Evolutionary conservation across 768 basidiomycete genomes (phyloP).

Genomic region (Mycena kentingensis): DNA sequence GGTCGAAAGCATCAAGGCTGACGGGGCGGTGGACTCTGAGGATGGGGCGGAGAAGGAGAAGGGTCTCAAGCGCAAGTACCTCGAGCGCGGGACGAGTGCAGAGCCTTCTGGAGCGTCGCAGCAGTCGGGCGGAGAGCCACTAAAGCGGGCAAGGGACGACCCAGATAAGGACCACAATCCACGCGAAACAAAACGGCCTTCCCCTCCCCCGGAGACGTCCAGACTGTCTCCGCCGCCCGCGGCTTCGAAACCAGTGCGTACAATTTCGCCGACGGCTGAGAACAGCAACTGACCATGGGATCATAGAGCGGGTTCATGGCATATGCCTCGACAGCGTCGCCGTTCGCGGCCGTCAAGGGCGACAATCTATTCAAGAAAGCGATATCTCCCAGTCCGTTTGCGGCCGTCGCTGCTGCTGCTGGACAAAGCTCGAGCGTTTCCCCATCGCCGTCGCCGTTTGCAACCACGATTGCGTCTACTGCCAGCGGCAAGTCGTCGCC

Average conservation of each 20-base stretch:
- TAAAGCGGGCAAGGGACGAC: slow-evolving; percentile 20
- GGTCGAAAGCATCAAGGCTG: slow-evolving; percentile 19
- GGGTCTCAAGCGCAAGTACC: slow-evolving; percentile 68
- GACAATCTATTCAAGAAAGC: slow-evolving; percentile 55
- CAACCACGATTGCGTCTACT: not conserved
- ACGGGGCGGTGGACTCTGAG: slow-evolving; percentile 37
- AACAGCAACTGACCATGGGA: too few relatives aligned
- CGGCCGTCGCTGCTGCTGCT: slow-evolving; percentile 32
- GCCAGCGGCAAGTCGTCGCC: slow-evolving; percentile 19
- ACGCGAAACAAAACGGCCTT: slow-evolving; percentile 40
- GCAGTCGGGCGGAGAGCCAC: slow-evolving; percentile 19
- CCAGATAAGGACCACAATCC: slow-evolving; percentile 33
- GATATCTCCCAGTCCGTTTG: slow-evolving; percentile 31
- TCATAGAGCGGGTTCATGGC: slow-evolving; percentile 74
- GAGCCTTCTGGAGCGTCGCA: slow-evolving; percentile 44
- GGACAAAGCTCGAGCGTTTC: slow-evolving; percentile 23
- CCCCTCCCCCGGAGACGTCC: slow-evolving; percentile 65
- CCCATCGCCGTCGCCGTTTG: slow-evolving; percentile 20
- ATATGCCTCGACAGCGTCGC: slow-evolving; percentile 73
- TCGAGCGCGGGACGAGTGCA: slow-evolving; percentile 67
- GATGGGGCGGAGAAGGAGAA: slow-evolving; percentile 57
- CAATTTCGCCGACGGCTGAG: too few relatives aligned
- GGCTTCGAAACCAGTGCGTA: slow-evolving; percentile 50
- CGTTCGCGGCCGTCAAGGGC: slow-evolving; percentile 74
- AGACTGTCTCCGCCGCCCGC: slow-evolving; percentile 37